These are phyloP conservation scores for Sutorius australiensis DNA, from an alignment of 768 basidiomycete species.

Conservation along the genomic window DNA sequence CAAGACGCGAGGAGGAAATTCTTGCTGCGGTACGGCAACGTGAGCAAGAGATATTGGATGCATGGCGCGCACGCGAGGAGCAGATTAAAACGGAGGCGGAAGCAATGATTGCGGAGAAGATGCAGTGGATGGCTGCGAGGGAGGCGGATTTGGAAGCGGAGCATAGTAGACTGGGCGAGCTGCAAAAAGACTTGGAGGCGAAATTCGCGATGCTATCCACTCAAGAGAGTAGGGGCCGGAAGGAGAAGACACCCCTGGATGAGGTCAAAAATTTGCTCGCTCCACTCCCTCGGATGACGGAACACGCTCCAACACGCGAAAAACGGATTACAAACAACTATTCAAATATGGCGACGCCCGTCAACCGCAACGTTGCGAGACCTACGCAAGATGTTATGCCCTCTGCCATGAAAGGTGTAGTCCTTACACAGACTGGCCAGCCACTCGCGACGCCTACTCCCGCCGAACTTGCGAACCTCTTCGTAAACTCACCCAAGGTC, in stretches of 20 bases:
- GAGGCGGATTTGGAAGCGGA: slow-evolving; percentile 55
- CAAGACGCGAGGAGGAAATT: slow-evolving; percentile 66
- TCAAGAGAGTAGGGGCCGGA: slow-evolving; percentile 36
- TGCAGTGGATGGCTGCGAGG: slow-evolving; percentile 46
- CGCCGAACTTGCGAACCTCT: slow-evolving; percentile 59
- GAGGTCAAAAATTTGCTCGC: slow-evolving; percentile 71
- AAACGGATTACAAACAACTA: slow-evolving; percentile 11
- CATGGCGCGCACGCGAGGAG: slow-evolving; percentile 53
- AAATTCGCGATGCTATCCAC: slow-evolving; percentile 45
- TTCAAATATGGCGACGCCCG: slow-evolving; percentile 47
- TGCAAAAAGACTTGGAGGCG: slow-evolving; percentile 48
- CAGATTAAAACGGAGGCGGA: slow-evolving; percentile 50
- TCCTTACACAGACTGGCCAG: slow-evolving; percentile 77
- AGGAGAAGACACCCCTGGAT: slow-evolving; percentile 60
- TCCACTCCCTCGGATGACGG: slow-evolving; percentile 41
- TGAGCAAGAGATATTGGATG: slow-evolving; percentile 59
- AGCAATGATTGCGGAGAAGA: slow-evolving; percentile 34
- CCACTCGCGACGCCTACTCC: slow-evolving; percentile 68
- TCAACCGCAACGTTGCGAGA: slow-evolving; percentile 35
- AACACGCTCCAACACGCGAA: slow-evolving; percentile 22
- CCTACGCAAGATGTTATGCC: slow-evolving; percentile 26
- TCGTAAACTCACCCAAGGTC: slow-evolving; percentile 65
- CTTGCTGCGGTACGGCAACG: slow-evolving; percentile 61
- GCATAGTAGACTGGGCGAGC: slow-evolving; percentile 44
- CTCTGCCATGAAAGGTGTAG: slow-evolving; percentile 73